phyloP scores from a whole-genome alignment of 331 rosid genomes.

The Malus hybrid region DNA sequence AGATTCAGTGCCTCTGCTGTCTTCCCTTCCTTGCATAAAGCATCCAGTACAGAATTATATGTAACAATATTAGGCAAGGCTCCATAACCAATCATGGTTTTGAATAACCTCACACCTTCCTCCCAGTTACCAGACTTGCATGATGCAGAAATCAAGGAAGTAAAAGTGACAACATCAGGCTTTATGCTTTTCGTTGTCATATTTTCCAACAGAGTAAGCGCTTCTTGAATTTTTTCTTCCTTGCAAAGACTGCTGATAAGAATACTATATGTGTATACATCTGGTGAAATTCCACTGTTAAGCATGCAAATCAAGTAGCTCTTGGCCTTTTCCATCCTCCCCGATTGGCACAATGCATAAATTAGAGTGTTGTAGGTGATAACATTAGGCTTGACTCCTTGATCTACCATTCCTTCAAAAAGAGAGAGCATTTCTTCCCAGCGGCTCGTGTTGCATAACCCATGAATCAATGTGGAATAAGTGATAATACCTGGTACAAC shows the following conservation, averaged over 20 bases:
- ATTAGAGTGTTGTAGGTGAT: no score
- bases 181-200: constrained; percentile 3
- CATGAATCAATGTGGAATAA: no score
- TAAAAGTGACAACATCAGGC: neutral
- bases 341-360: no score
- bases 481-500: no score
- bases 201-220: neutral
- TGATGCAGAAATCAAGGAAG: neutral
- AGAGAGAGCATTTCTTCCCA: no score
- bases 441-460: no score
- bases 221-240: neutral
- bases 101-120: neutral
- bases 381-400: no score
- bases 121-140: constrained; percentile 1
- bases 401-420: no score
- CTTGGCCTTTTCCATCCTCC: no score
- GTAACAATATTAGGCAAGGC: neutral
- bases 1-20: neutral
- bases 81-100: neutral
- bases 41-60: neutral
- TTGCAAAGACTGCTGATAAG: neutral
- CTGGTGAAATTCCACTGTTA: no score
- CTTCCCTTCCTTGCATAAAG: neutral
- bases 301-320: no score
- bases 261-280: no score